Evolutionary conservation across 371 early-diverging fungal genomes (phyloP).

Genomic region (Dinochytrium kinnereticum): DNA sequence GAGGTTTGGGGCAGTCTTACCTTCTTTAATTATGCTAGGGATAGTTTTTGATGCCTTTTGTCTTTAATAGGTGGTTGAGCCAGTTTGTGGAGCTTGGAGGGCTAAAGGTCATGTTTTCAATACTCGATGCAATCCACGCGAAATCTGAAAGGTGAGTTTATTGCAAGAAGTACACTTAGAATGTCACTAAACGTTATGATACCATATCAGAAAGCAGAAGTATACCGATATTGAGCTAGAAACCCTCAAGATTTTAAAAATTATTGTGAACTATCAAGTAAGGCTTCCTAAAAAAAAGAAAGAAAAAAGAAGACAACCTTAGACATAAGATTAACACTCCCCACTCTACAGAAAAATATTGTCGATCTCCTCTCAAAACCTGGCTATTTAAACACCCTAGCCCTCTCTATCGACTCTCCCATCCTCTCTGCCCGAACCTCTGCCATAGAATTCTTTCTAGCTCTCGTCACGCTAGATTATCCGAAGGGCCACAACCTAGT

Average conservation of each 20-base stretch:
- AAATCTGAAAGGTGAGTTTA: conserved; percentile 43
- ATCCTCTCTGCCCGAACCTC: conserved; percentile 39
- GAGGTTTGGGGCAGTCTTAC: not conserved
- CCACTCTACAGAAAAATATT: conserved; percentile 35
- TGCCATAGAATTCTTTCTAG: conserved; percentile 47
- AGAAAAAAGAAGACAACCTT: too few relatives aligned
- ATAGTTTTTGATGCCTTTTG: not conserved
- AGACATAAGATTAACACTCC: too few relatives aligned
- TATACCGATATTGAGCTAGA: conserved; percentile 48
- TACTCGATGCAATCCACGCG: conserved; percentile 38
- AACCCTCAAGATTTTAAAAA: conserved; percentile 42
- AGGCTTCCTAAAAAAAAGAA: too few relatives aligned
- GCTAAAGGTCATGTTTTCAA: conserved; percentile 30
- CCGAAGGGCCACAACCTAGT: conserved; percentile 50
- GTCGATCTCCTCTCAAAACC: conserved; percentile 37
- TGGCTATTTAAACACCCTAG: conserved; percentile 39
- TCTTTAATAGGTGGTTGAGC: conserved; percentile 35
- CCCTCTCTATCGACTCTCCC: conserved; percentile 49
- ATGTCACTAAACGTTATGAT: too few relatives aligned
- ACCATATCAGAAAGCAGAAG: conserved; percentile 40
- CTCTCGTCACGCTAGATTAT: conserved; percentile 44
- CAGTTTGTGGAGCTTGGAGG: conserved; percentile 47
- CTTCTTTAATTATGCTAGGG: not conserved
- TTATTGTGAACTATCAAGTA: conserved; percentile 41
- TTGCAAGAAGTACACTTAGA: too few relatives aligned